Percentiles rank a stretch among this genome's conserved stretches.
These are phyloP conservation scores for Gracilaria gracilis DNA, from an alignment of 23 red algal genomes.

Conservation along the genomic window DNA sequence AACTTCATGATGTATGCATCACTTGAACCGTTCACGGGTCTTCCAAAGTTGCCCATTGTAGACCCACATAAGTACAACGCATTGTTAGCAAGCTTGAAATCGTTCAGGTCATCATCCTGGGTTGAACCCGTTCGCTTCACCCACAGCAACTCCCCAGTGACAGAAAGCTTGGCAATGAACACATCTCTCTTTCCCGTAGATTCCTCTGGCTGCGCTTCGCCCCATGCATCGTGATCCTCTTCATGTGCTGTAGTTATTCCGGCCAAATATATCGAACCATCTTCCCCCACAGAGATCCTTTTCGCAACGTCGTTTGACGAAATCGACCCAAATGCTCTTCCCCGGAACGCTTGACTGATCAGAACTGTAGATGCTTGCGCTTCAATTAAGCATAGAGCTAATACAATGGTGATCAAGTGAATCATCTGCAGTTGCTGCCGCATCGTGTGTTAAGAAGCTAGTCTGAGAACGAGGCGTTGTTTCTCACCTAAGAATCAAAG, in stretches of 20 bases:
- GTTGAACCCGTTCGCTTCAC: slow-evolving; percentile 61
- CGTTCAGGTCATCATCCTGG: slow-evolving; percentile 48
- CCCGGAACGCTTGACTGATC: slow-evolving; percentile 51
- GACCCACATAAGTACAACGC: slow-evolving; percentile 65
- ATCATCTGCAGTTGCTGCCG: not conserved
- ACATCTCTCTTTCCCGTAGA: slow-evolving; percentile 59
- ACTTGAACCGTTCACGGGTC: slow-evolving; percentile 28
- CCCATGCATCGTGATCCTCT: slow-evolving; percentile 46
- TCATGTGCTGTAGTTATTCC: slow-evolving; percentile 44
- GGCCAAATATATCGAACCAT: slow-evolving; percentile 61
- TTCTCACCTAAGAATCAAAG: not conserved
- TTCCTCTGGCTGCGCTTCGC: slow-evolving; percentile 49
- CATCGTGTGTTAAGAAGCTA: not conserved
- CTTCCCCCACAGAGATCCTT: slow-evolving; percentile 46
- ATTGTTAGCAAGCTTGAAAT: slow-evolving; percentile 40
- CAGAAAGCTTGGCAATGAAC: slow-evolving; percentile 64
- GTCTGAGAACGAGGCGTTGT: not conserved
- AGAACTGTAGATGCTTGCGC: slow-evolving; percentile 31
- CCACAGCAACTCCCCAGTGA: slow-evolving; percentile 43
- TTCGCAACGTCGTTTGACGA: slow-evolving; percentile 55
- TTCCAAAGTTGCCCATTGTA: slow-evolving; percentile 59
- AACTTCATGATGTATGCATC: slow-evolving; percentile 68
- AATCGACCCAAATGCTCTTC: slow-evolving; percentile 50
- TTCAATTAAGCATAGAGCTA: not conserved
- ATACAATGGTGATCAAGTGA: not conserved